phyloP scores from a whole-genome alignment of 495 filamentous ascomycete species.

The Geoglossum glabrum region DNA sequence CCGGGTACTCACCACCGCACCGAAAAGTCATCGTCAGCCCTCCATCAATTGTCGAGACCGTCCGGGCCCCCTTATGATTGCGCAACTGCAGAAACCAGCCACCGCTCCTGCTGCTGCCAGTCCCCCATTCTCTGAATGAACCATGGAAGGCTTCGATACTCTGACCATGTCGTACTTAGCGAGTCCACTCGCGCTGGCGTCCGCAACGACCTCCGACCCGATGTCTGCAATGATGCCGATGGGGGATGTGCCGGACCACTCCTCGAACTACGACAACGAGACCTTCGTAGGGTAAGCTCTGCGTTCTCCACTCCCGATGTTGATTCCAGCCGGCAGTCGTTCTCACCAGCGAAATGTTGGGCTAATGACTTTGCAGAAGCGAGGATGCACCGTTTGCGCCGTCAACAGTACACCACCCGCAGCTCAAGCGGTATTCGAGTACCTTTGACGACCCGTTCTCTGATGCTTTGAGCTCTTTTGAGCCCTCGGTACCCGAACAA shows the following conservation, averaged over 20 bases:
- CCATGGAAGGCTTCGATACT: constrained; percentile 45
- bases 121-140: constrained; percentile 3
- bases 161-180: constrained; percentile 43
- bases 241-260: constrained; percentile 31
- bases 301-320: not conserved
- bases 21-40: not conserved
- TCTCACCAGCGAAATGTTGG: constrained; percentile 17
- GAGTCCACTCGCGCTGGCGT: constrained; percentile 16
- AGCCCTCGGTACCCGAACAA: constrained; percentile 18
- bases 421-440: constrained; percentile 16
- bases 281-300: constrained; percentile 35
- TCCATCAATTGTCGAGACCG: not conserved
- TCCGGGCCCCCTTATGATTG: not conserved
- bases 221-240: constrained; percentile 31
- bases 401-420: constrained; percentile 6
- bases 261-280: constrained; percentile 35
- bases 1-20: not conserved
- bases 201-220: constrained; percentile 27
- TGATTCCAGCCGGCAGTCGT: not conserved
- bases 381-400: constrained; percentile 24
- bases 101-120: not conserved
- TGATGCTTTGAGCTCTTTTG: constrained; percentile 30
- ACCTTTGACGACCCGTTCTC: constrained; percentile 54
- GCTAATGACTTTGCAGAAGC: constrained; percentile 4
- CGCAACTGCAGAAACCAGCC: not conserved